A percentile compares a stretch with the other conserved stretches of the same genome.
Evolutionary conservation across 495 filamentous ascomycete species (phyloP).

Genomic region (Staphylotrichum longicolle): DNA sequence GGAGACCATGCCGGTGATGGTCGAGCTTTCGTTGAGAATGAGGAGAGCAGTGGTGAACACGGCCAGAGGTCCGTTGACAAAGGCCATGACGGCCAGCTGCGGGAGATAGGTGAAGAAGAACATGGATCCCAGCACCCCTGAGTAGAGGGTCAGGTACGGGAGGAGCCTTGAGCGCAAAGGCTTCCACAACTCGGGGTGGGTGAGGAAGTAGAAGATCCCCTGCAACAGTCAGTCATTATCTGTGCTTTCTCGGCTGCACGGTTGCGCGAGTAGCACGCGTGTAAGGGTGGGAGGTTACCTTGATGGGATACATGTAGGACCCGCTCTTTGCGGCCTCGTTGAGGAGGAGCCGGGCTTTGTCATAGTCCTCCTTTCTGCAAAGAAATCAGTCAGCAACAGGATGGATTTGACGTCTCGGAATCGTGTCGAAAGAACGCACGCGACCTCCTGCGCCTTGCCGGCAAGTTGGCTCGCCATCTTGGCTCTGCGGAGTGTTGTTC

Average conservation of each 20-base stretch:
- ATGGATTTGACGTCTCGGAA: background rate
- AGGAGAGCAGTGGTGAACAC: conserved; percentile 74
- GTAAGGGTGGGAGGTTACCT: conserved; percentile 45
- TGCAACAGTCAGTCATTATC: conserved; percentile 24
- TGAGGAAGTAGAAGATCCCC: conserved; percentile 73
- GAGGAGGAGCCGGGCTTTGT: conserved; percentile 53
- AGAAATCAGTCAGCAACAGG: conserved; percentile 13
- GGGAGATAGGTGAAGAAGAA: conserved; percentile 91
- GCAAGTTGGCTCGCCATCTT: conserved; percentile 32
- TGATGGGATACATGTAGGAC: conserved; percentile 84
- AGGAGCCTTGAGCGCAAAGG: conserved; percentile 68
- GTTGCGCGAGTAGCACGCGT: background rate
- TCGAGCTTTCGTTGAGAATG: conserved; percentile 77
- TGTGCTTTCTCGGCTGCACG: background rate
- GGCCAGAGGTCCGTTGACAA: conserved; percentile 83
- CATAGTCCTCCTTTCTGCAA: conserved; percentile 55
- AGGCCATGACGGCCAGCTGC: conserved; percentile 73
- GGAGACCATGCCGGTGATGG: conserved; percentile 70
- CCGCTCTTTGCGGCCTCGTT: conserved; percentile 65
- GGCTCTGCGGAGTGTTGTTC: background rate
- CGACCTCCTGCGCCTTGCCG: conserved; percentile 50
- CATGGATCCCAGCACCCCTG: conserved; percentile 67
- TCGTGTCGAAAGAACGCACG: conserved; percentile 35
- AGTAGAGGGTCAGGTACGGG: conserved; percentile 67
- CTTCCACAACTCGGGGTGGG: conserved; percentile 60